phyloP scores from a whole-genome alignment of 768 basidiomycete species.

The Panaeolus cyanescens region DNA sequence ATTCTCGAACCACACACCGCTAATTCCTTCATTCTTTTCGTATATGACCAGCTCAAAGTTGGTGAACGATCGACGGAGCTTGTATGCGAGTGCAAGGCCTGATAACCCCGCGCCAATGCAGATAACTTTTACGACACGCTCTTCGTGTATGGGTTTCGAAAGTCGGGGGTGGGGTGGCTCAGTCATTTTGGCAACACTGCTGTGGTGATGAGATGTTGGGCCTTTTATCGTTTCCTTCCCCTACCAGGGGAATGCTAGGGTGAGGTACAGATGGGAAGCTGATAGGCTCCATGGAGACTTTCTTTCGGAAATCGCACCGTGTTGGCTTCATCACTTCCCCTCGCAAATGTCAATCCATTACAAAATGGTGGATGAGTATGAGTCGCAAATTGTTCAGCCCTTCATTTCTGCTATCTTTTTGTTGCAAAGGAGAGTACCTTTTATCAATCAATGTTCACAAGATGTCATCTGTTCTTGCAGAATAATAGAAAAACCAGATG shows the following conservation, averaged over 20 bases:
- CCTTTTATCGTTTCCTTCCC: too few species aligned
- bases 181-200: conserved; percentile 25
- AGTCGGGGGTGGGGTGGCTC: conserved; percentile 16
- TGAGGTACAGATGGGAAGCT: not conserved
- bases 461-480: too few species aligned
- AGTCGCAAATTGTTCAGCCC: too few species aligned
- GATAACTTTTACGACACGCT: conserved; percentile 28
- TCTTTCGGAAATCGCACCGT: not conserved
- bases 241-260: not conserved
- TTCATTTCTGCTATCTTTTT: too few species aligned
- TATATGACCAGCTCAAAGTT: conserved; percentile 26
- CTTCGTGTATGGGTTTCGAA: conserved; percentile 27
- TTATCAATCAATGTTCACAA: too few species aligned
- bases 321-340: too few species aligned
- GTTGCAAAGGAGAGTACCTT: too few species aligned
- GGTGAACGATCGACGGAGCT: conserved; percentile 34
- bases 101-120: conserved; percentile 39
- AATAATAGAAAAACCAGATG: too few species aligned
- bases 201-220: too few species aligned
- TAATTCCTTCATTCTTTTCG: not conserved
- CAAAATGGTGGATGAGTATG: too few species aligned
- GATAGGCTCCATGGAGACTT: not conserved
- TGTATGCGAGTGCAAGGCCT: conserved; percentile 32
- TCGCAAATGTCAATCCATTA: too few species aligned
- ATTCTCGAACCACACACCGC: not conserved